Base-by-base conservation (phyloP, 2,329 filamentous ascomycete species). In the Neofusicoccum laricinum region DNA sequence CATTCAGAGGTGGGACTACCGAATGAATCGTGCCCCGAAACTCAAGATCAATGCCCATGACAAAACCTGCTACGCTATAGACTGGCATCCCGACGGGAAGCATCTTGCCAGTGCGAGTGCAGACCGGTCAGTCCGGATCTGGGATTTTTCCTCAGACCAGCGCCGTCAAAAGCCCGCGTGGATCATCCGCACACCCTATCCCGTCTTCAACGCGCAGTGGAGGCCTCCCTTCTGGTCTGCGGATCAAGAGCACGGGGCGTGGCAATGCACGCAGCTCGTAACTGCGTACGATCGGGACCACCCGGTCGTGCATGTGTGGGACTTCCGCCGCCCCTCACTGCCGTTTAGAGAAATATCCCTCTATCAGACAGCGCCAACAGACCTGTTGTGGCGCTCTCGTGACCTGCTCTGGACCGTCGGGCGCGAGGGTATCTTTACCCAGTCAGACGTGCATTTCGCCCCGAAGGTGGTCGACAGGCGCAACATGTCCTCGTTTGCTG, bases 51-150 rank as follows among this genome's bases (percentile, higher is more conserved):
- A 84, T 38, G 87, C 86, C 48, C 87, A 89, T 71, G 82, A 86
- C 68, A 82, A 81, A 66, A 80, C 80, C 4, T 89, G 86, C 75
- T 86, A 83, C 66, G 81, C 85, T 5, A 82, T 89, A 40, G 87
- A 89, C 71, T 89, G 86, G 86, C 87, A 89, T 70, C 87, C 87
- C 1, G 86, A 89, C 69, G 87, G 87, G 6, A 88, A 84, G 70
- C 85, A 89, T 71, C 77, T 89, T 10, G 81, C 86, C 62, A 88
- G 85, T 68, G 86, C 85, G n/a, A 82, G 87, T 61, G 80, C 83
- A 21, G 87, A 89, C 72, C 85, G 84, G 65, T 84, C 84, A 34
- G 82, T 89, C 67, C 85, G 85, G 71, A 82, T 89, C 32, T 89
- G 87, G 85, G 86, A 89, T 71, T 85, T 88, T 64, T 85, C 84